Base-by-base conservation (phyloP, 2,329 filamentous ascomycete species). In the Grosmannia serpens region DNA sequence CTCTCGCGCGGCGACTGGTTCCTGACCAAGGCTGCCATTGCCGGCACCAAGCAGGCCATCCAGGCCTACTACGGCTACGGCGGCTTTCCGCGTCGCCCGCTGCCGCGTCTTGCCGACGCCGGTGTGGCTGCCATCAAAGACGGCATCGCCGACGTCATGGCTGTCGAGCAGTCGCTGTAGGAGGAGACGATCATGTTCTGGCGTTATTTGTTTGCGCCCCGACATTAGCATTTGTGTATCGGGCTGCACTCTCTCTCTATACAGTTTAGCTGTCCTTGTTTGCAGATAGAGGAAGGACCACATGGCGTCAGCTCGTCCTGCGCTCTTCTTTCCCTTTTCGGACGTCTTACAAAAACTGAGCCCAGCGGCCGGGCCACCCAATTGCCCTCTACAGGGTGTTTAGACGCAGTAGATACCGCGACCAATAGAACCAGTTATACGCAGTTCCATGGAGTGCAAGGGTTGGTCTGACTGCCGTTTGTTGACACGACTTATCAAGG, bases 21-120 rank as follows among this genome's bases (percentile, higher is more conserved):
- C 50, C 75, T 92, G 58, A 94, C 89, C 62, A 91, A 91, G 74
- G 79, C 86, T 0, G 88, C 88, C 52, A 90, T 94, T 65, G 86
- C 89, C 1, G 89, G 88, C n/a, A 94, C 90, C 26, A 95, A 95
- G 78, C 83, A 82, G 64, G 88, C 87, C 13, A 85, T 95, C 65
- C 84, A 94, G 75, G 83, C 77, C 64, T 90, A 90, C 71, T 90
- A 83, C 68, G 89, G 89, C 54, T 95, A 95, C 69, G 89, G 89
- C 31, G 88, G 87, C 4, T 83, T 84, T 69, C 88, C 89, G 6
- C 81, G 90, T 61, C 77, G 80, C 65, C 89, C 89, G 56, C 77
- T 91, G 64, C 85, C 85, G 77, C 78, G 83, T 61, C 71, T 89
- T 55, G 78, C 81, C 47, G 71, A 83, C 66, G 82, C 79, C 46